phyloP scores from a whole-genome alignment of 169 alveolate genomes.

The Cryptosporidium muris region DNA sequence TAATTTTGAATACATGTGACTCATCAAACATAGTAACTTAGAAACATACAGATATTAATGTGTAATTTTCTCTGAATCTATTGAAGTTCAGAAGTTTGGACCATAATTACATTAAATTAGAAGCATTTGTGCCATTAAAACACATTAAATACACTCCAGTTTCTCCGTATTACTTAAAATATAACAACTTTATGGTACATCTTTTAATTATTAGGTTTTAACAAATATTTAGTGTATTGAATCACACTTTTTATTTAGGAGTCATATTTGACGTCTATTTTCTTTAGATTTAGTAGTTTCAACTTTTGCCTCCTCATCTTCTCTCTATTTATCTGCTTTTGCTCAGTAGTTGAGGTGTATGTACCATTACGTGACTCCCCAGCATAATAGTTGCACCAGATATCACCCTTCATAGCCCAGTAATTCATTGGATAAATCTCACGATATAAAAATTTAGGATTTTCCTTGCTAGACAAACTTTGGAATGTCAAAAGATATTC shows the following conservation, averaged over 20 bases:
- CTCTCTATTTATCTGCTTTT: not conserved
- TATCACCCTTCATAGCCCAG: slow-evolving; percentile 35
- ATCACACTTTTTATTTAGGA: not conserved
- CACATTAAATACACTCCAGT: not conserved
- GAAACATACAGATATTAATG: too few relatives aligned
- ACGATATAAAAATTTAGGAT: slow-evolving; percentile 20
- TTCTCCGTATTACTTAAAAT: not conserved
- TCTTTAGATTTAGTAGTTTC: slow-evolving; percentile 3
- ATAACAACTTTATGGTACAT: not conserved
- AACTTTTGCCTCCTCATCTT: slow-evolving; percentile 17
- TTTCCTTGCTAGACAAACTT: not conserved
- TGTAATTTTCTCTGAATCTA: too few relatives aligned
- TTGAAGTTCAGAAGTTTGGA: too few relatives aligned
- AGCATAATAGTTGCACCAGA: slow-evolving; percentile 60
- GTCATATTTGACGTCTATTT: slow-evolving; percentile 18
- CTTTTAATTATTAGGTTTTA: not conserved
- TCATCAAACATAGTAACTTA: too few relatives aligned
- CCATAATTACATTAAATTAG: too few relatives aligned
- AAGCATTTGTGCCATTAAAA: not conserved
- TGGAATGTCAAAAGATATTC: slow-evolving; percentile 7
- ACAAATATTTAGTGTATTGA: not conserved
- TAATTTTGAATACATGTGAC: too few relatives aligned
- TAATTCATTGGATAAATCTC: slow-evolving; percentile 59
- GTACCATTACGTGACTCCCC: slow-evolving; percentile 44
- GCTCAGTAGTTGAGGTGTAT: slow-evolving; percentile 21